Conservation (phyloP, 768 basidiomycete species). For the Clavaria fumosa region DNA sequence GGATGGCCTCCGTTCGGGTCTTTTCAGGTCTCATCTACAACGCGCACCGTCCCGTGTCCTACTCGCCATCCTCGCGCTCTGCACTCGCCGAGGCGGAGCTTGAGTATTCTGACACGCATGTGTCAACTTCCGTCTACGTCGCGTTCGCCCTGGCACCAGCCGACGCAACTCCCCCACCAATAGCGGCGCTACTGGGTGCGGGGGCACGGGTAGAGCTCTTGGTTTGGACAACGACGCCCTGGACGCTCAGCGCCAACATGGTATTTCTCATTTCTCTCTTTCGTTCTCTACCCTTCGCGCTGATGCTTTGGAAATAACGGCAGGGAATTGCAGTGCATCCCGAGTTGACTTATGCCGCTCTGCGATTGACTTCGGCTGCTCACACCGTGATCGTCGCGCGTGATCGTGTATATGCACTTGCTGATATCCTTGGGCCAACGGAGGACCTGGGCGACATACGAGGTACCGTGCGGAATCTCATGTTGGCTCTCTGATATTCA, state of each 20-base stretch:
- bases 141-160: slow-evolving; percentile 44
- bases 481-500: not conserved
- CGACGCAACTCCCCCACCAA: slow-evolving; percentile 10
- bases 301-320: not conserved
- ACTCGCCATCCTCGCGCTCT: slow-evolving; percentile 87
- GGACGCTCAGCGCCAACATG: slow-evolving; percentile 95
- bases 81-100: slow-evolving; percentile 94
- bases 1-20: not conserved
- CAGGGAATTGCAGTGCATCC: slow-evolving; percentile 83
- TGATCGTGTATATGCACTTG: slow-evolving; percentile 30
- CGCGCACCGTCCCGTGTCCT: slow-evolving; percentile 81
- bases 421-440: slow-evolving; percentile 21
- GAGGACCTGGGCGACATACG: slow-evolving; percentile 23
- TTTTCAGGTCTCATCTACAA: slow-evolving; percentile 65
- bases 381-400: slow-evolving; percentile 32
- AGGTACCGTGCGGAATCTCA: slow-evolving; percentile 18
- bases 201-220: slow-evolving; percentile 34
- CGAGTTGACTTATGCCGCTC: slow-evolving; percentile 50
- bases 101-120: slow-evolving; percentile 76
- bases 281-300: slow-evolving; percentile 5
- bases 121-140: slow-evolving; percentile 81
- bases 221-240: slow-evolving; percentile 97
- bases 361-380: slow-evolving; percentile 15
- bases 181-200: slow-evolving; percentile 17
- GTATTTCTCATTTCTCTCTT: slow-evolving; percentile 25